These are phyloP conservation scores for Ballota nigra DNA, from an alignment of 257 asterid genomes.

Conservation along the genomic window DNA sequence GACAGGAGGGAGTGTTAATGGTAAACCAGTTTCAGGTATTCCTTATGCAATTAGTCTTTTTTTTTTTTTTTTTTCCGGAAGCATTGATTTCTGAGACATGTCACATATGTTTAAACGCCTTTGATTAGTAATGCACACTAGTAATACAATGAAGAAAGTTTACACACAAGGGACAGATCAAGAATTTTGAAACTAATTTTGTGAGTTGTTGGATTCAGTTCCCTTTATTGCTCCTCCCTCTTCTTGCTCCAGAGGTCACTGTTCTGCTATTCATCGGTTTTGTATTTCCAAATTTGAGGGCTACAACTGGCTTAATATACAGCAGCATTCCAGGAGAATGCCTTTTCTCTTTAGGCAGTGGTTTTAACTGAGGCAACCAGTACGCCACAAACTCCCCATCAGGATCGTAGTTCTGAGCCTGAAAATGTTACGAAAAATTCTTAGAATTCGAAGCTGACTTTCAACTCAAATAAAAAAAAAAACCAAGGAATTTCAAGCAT, in stretches of 20 bases:
- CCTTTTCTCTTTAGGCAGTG: conserved; percentile 70
- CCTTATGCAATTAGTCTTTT: no score
- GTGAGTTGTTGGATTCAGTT: conserved; percentile 2
- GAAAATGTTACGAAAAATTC: background rate
- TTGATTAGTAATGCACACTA: no score
- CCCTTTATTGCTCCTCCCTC: conserved; percentile 30
- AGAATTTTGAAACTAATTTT: no score
- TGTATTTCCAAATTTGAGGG: conserved; percentile 63
- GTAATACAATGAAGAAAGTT: no score
- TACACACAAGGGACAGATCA: no score
- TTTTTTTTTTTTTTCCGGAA: no score
- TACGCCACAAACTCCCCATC: conserved; percentile 81
- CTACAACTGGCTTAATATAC: conserved; percentile 64
- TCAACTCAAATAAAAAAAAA: background rate
- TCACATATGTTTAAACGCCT: no score
- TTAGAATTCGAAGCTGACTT: background rate
- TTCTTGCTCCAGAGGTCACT: conserved; percentile 31
- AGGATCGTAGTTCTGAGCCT: conserved; percentile 91
- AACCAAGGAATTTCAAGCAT: background rate
- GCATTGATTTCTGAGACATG: no score
- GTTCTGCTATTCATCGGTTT: conserved; percentile 32
- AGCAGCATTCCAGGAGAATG: conserved; percentile 58
- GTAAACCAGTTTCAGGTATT: no score
- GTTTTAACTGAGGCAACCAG: conserved; percentile 71
- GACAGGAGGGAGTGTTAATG: no score